Evolutionary conservation across 441 rosid species (phyloP), one percentile per base, ranked within the genome.

Genomic region (Breynia disticha): DNA sequence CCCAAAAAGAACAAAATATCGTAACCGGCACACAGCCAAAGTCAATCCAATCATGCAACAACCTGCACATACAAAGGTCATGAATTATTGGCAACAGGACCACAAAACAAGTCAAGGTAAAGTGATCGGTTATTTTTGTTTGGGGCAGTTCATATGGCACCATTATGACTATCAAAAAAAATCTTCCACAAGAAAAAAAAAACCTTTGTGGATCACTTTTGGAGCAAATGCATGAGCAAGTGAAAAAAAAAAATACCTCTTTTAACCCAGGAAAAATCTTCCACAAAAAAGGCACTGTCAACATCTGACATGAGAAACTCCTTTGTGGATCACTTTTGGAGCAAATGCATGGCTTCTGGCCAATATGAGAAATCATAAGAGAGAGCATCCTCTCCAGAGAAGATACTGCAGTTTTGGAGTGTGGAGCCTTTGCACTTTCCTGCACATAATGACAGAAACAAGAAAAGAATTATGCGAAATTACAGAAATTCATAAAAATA

Each of bases 281-380:
- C 97, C 97, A 94, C 66, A 90, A 57, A 69, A 90, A 81, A 66
- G 99, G 95, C 55, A 90, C 52, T 48, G 99, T 85, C 50, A 94
- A 80, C 67, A 94, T 91, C 70, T 82, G 97, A 42, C 80, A 90
- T 10, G 77, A 73, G 77, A 94, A 87, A 75, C 88, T 90, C 74
- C 77, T 67, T 21, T 50, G 67, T 16, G 95, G 80, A 76, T 87
- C 90, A 56, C 78, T 61, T 67, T 32, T 71, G 57, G 77, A 74
- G 73, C 99, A 94, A 57, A 64, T 64, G 66, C 95, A 85, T 53
- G 84, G 78, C 62, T 65, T 64, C 69, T 68, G 72, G 56, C 97
- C 86, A 67, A 70, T 62, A 68, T 94, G 99, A 65, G 82, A 71
- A 53, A 85, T 74, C 61, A 82, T 60, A 55, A 68, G 70, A 48